phyloP scores from a whole-genome alignment of 768 basidiomycete genomes.

The Termitomyces sp. region DNA sequence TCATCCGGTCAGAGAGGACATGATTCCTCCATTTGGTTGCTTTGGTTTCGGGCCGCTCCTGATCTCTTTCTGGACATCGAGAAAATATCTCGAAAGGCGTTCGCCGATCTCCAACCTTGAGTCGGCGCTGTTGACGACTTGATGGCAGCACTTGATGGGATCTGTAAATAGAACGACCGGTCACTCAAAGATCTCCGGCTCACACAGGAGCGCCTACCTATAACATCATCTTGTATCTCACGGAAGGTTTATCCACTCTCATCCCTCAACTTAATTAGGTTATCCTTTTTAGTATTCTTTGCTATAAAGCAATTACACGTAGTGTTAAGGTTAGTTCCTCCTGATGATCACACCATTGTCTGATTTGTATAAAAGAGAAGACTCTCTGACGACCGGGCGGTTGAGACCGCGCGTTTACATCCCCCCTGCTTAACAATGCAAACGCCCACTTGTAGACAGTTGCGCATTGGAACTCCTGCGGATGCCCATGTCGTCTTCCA shows the following conservation, averaged over 20 bases:
- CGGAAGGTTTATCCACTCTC: neutral
- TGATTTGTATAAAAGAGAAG: slow-evolving; percentile 14
- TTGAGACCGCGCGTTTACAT: neutral
- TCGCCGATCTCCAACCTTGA: neutral
- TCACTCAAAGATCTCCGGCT: neutral
- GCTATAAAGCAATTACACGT: slow-evolving; percentile 10
- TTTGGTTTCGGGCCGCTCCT: neutral
- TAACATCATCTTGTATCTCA: neutral
- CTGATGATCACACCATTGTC: slow-evolving; percentile 13
- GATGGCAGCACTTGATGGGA: neutral
- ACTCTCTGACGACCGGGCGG: neutral
- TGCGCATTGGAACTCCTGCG: slow-evolving; percentile 55
- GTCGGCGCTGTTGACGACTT: neutral
- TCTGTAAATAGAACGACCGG: neutral
- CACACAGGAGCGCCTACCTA: neutral
- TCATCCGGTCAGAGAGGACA: neutral
- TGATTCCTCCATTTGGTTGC: neutral
- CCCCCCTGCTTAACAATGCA: slow-evolving; percentile 36
- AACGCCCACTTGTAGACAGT: slow-evolving; percentile 57
- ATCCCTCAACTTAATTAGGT: neutral
- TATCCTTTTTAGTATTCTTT: neutral
- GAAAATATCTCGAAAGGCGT: neutral
- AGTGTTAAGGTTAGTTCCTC: slow-evolving; percentile 21
- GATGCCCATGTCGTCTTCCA: slow-evolving; percentile 77
- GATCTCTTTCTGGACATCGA: neutral